Conservation (phyloP, 2,329 filamentous ascomycete genomes). For the Calycina marina region DNA sequence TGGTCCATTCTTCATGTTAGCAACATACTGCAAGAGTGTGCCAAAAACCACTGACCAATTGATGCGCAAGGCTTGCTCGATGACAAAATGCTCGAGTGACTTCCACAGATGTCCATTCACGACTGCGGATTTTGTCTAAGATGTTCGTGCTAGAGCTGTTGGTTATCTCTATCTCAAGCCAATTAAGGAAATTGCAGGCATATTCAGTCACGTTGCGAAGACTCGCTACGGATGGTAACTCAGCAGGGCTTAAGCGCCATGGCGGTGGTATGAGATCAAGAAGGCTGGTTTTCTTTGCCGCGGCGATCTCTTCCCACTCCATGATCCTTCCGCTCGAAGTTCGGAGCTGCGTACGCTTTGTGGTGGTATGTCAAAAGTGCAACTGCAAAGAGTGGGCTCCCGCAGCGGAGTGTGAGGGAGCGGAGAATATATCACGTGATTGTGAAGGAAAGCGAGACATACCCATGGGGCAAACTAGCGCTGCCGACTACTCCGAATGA, state of each 20-base stretch:
- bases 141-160: constrained; percentile 39
- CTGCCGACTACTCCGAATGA: too few species aligned
- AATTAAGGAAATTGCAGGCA: background rate
- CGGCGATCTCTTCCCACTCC: background rate
- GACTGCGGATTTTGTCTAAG: constrained; percentile 32
- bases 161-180: constrained; percentile 37
- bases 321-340: too few species aligned
- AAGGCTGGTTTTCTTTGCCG: background rate
- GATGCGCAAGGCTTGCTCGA: constrained; percentile 35
- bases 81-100: constrained; percentile 36
- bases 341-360: too few species aligned
- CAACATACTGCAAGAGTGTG: too few species aligned
- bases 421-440: too few species aligned
- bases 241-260: background rate
- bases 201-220: background rate
- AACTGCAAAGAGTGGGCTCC: too few species aligned
- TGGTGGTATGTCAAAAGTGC: too few species aligned
- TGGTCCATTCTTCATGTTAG: constrained; percentile 29
- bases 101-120: constrained; percentile 37
- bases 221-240: background rate
- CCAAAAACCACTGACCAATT: constrained; percentile 25
- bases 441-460: too few species aligned
- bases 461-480: too few species aligned
- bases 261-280: background rate
- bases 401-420: too few species aligned